Conservation (phyloP, 257 asterid genomes). For the Leptodermis oblonga region DNA sequence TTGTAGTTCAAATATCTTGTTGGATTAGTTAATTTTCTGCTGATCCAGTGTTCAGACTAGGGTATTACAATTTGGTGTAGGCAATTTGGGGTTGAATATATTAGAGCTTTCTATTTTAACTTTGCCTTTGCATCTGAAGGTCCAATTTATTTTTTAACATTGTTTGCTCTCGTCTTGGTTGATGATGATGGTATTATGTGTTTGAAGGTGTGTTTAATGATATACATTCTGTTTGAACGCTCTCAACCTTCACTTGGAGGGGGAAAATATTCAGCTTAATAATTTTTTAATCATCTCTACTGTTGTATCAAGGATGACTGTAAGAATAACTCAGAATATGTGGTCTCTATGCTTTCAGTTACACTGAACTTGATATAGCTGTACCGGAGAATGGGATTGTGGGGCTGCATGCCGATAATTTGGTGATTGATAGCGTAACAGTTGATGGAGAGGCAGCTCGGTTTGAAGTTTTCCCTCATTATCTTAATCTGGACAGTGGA, state of each 20-base stretch:
- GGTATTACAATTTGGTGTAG: neutral
- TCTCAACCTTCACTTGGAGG: neutral
- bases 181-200: neutral
- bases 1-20: neutral
- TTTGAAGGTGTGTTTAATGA: neutral
- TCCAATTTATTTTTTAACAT: neutral
- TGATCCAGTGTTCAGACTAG: neutral
- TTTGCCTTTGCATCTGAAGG: neutral
- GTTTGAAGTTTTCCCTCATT: constrained; percentile 92
- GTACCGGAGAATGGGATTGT: constrained; percentile 92
- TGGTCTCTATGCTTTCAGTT: constrained; percentile 42
- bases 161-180: neutral
- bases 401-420: constrained; percentile 93
- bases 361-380: constrained; percentile 82
- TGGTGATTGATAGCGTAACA: constrained; percentile 85
- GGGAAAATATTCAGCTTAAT: neutral
- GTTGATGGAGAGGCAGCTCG: constrained; percentile 92
- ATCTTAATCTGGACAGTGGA: constrained; percentile 67
- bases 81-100: neutral
- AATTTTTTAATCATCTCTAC: neutral
- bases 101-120: no score
- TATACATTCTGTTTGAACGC: neutral
- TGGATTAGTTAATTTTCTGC: neutral
- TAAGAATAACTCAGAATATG: constrained; percentile 7
- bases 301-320: neutral